A percentile compares a stretch with the other conserved stretches of the same genome.
These are phyloP conservation scores for Plenodomus lindquistii DNA, from an alignment of 2,329 filamentous ascomycete genomes.

Conservation along the genomic window DNA sequence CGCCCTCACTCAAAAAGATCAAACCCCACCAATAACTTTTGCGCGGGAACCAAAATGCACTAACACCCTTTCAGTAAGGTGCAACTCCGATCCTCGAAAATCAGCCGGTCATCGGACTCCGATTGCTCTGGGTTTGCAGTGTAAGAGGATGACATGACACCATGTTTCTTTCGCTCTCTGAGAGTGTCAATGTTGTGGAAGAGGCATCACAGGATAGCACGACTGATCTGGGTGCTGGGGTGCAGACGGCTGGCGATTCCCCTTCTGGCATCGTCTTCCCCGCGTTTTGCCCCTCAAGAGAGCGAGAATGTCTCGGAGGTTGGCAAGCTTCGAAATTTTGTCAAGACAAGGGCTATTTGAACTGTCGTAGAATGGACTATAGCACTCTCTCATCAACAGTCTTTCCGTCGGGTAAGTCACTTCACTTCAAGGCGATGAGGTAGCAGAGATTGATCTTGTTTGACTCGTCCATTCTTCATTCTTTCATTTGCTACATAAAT, in stretches of 20 bases:
- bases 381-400: neutral
- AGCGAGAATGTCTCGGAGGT: slow-evolving; percentile 16
- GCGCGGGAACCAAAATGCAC: slow-evolving; percentile 23
- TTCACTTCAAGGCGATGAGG: neutral
- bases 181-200: too few relatives aligned
- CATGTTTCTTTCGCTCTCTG: too few relatives aligned
- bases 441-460: neutral
- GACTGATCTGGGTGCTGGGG: slow-evolving; percentile 3
- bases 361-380: neutral
- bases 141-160: too few relatives aligned
- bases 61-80: slow-evolving; percentile 4
- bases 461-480: slow-evolving; percentile 24
- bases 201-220: neutral
- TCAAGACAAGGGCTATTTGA: neutral
- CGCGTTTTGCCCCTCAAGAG: slow-evolving; percentile 11
- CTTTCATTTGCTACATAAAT: slow-evolving; percentile 33
- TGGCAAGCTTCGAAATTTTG: neutral
- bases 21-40: slow-evolving; percentile 27
- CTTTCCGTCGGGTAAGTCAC: neutral
- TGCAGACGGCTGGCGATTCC: slow-evolving; percentile 2
- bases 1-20: slow-evolving; percentile 2
- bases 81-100: neutral
- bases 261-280: slow-evolving; percentile 5
- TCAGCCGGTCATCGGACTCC: slow-evolving; percentile 31
- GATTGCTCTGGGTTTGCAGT: neutral